phyloP scores from a whole-genome alignment of 345 rosid species.

The Hibiscus syriacus region DNA sequence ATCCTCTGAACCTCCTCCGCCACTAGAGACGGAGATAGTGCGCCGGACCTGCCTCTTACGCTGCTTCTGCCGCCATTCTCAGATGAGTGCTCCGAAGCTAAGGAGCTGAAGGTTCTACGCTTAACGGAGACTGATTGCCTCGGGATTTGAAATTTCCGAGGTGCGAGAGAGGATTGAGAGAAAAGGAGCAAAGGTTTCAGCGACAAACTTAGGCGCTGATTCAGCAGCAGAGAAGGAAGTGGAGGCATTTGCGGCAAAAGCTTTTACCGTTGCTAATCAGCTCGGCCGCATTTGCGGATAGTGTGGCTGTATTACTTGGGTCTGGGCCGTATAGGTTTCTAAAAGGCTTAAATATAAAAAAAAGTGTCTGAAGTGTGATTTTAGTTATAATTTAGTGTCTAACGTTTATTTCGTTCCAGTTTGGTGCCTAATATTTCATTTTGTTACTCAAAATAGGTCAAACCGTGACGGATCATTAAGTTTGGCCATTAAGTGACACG shows the following conservation, averaged over 20 bases:
- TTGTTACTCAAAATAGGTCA: too few species aligned
- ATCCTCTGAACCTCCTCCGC: conserved; percentile 46
- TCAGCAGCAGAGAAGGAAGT: conserved; percentile 23
- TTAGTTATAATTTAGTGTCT: too few species aligned
- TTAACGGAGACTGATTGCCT: conserved; percentile 7
- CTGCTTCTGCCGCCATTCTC: conserved; percentile 27
- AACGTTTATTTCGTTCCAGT: too few species aligned
- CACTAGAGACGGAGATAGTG: conserved; percentile 34
- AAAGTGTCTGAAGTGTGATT: too few species aligned
- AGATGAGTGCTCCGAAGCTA: conserved; percentile 20
- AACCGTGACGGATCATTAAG: too few species aligned
- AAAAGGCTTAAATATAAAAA: too few species aligned
- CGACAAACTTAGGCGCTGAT: conserved; percentile 23
- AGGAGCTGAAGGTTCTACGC: conserved; percentile 26
- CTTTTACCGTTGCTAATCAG: background rate
- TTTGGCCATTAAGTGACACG: too few species aligned
- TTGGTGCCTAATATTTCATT: too few species aligned
- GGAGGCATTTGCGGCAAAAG: conserved; percentile 25
- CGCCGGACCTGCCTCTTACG: conserved; percentile 51
- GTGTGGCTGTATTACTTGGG: background rate
- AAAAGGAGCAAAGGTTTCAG: conserved; percentile 28
- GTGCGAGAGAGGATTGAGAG: conserved; percentile 6
- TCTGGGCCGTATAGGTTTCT: background rate
- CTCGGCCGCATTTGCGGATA: background rate
- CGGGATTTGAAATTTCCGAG: conserved; percentile 12